Conservation (phyloP, 345 rosid genomes). For the Brassica rapa region DNA sequence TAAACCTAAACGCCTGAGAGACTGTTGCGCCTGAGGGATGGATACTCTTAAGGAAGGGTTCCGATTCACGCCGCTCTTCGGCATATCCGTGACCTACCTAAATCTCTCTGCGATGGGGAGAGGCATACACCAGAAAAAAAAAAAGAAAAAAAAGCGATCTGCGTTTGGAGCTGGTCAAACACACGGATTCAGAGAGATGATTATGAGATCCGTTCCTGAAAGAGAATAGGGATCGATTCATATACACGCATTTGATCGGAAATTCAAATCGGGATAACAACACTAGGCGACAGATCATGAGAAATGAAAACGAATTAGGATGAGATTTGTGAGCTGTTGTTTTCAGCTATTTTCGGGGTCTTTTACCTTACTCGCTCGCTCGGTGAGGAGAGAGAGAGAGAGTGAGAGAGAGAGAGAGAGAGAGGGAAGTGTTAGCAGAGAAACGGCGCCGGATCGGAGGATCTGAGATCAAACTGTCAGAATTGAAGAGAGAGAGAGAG, state of each 20-base stretch:
- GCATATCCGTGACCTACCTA: slow-evolving; percentile 46
- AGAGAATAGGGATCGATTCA: background rate
- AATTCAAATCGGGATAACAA: slow-evolving; percentile 6
- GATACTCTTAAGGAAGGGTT: slow-evolving; percentile 35
- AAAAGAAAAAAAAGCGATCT: background rate
- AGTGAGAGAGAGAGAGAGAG: background rate
- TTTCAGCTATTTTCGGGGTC: slow-evolving; percentile 8
- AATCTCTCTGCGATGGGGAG: background rate
- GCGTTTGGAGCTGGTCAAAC: background rate
- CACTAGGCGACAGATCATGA: slow-evolving; percentile 20
- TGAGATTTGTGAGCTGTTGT: slow-evolving; percentile 24
- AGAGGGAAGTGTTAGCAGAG: slow-evolving; percentile 25
- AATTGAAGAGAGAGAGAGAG: slow-evolving; percentile 30
- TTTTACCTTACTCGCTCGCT: slow-evolving; percentile 29
- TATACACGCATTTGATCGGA: slow-evolving; percentile 25
- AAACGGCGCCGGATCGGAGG: slow-evolving; percentile 43
- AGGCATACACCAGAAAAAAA: background rate
- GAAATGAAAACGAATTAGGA: slow-evolving; percentile 24
- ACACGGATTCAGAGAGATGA: background rate
- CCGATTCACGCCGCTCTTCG: slow-evolving; percentile 47
- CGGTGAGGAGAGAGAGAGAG: background rate
- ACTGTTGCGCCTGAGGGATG: slow-evolving; percentile 55
- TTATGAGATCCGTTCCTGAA: slow-evolving; percentile 34
- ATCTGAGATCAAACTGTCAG: slow-evolving; percentile 26
- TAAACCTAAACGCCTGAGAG: slow-evolving; percentile 74